Percentiles rank a stretch among this genome's conserved stretches.
phyloP scores from a whole-genome alignment of 768 basidiomycete species.

The Leccinum uliginosum region DNA sequence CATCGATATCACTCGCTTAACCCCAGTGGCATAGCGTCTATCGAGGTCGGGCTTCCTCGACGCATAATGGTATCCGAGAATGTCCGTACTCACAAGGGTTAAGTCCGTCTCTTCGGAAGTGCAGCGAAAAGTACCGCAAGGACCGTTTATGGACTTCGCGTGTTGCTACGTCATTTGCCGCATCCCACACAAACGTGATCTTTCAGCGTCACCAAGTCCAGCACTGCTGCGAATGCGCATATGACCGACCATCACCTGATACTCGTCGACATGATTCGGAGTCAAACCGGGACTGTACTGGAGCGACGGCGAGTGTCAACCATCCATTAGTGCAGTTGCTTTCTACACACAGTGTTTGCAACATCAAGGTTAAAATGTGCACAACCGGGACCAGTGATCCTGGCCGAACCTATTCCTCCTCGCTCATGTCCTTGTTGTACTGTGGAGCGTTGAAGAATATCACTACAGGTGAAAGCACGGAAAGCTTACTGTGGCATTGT shows the following conservation, averaged over 20 bases:
- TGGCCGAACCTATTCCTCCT: constrained; percentile 19
- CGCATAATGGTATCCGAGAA: constrained; percentile 4
- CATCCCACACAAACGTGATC: constrained; percentile 20
- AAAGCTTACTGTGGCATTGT: constrained; percentile 62
- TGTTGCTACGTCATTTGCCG: constrained; percentile 47
- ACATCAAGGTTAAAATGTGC: not conserved
- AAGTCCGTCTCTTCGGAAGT: constrained; percentile 32
- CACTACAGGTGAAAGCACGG: not conserved
- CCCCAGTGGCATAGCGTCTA: not conserved
- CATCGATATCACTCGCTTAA: not conserved
- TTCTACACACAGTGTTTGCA: not conserved
- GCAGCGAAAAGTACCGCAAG: constrained; percentile 51
- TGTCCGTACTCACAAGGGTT: constrained; percentile 18
- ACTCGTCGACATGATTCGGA: constrained; percentile 10
- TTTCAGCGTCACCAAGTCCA: constrained; percentile 14
- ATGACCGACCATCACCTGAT: constrained; percentile 12
- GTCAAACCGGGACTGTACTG: not conserved
- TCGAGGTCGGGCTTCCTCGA: constrained; percentile 8
- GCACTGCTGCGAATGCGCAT: constrained; percentile 11
- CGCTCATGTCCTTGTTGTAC: constrained; percentile 63
- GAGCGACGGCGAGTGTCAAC: not conserved
- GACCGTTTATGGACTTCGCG: constrained; percentile 52
- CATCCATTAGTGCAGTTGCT: not conserved
- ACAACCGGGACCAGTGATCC: not conserved
- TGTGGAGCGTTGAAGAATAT: constrained; percentile 23